These are phyloP conservation scores for Leccinum solheimii DNA, from an alignment of 1,284 basidiomycete species.

Conservation along the genomic window DNA sequence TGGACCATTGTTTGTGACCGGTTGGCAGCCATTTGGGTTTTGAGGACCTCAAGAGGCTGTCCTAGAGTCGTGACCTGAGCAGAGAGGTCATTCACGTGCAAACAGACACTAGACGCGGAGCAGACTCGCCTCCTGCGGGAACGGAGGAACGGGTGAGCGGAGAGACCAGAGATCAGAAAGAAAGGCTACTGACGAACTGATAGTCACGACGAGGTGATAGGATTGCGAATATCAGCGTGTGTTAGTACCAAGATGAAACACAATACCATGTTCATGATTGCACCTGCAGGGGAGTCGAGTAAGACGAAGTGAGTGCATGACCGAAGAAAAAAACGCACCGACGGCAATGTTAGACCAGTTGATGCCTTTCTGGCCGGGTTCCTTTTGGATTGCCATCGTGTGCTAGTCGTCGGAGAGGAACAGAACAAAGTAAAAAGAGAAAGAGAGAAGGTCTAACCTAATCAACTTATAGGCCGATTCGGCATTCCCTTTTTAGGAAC, in stretches of 20 bases:
- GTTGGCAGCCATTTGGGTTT: slow-evolving; percentile 98
- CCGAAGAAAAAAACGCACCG: slow-evolving; percentile 51
- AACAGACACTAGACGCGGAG: not conserved
- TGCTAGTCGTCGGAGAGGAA: slow-evolving; percentile 23
- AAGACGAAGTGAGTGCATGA: slow-evolving; percentile 14
- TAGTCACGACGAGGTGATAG: not conserved
- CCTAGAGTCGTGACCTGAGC: slow-evolving; percentile 91
- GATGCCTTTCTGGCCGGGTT: slow-evolving; percentile 91
- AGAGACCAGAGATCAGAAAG: slow-evolving; percentile 12
- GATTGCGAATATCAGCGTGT: slow-evolving; percentile 8
- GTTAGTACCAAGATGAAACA: slow-evolving; percentile 4
- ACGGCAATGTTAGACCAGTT: slow-evolving; percentile 99
- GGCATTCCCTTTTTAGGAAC: slow-evolving; percentile 10
- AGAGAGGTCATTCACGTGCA: slow-evolving; percentile 8
- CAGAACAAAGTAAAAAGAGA: slow-evolving; percentile 11
- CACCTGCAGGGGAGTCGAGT: slow-evolving; percentile 54
- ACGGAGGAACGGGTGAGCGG: slow-evolving; percentile 16
- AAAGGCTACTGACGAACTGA: slow-evolving; percentile 31
- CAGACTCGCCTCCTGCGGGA: slow-evolving; percentile 47
- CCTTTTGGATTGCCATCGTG: slow-evolving; percentile 74
- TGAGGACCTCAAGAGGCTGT: slow-evolving; percentile 97
- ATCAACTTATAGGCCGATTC: slow-evolving; percentile 14
- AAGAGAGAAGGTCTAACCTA: slow-evolving; percentile 14
- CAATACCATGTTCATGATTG: slow-evolving; percentile 92
- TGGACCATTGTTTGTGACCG: slow-evolving; percentile 88